Evolutionary conservation across 208 protist species (phyloP).

Genomic region (Trypanosoma avium): DNA sequence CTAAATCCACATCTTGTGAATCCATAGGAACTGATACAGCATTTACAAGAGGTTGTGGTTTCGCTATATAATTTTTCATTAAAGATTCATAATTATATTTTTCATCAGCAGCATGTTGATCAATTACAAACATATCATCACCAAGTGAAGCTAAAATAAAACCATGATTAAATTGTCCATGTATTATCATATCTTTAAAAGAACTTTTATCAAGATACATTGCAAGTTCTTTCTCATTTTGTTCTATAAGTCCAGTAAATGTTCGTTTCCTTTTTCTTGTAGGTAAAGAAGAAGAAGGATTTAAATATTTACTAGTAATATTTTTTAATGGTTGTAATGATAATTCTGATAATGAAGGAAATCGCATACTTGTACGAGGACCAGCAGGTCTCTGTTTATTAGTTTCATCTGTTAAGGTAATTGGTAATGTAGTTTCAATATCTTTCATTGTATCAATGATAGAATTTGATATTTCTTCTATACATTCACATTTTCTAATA

Average conservation of each 20-base stretch:
- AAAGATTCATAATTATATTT: constrained; percentile 94
- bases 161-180: constrained; percentile 95
- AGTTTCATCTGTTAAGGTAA: constrained; percentile 42
- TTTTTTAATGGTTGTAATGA: constrained; percentile 12
- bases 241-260: constrained; percentile 48
- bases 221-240: constrained; percentile 65
- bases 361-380: constrained; percentile 27
- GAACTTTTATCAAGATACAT: constrained; percentile 74
- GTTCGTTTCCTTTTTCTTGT: constrained; percentile 6
- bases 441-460: background rate
- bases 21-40: constrained; percentile 74
- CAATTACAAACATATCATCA: constrained; percentile 92
- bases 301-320: background rate
- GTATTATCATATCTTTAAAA: constrained; percentile 87
- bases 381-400: constrained; percentile 31
- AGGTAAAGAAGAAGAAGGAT: background rate
- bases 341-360: constrained; percentile 34
- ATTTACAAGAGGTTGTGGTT: constrained; percentile 83
- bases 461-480: background rate
- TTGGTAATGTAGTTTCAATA: background rate
- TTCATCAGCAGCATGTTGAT: constrained; percentile 95
- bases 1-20: constrained; percentile 74
- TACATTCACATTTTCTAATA: constrained; percentile 11
- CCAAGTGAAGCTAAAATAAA: constrained; percentile 88
- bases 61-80: constrained; percentile 54